These are phyloP conservation scores for Thelonectria discophora DNA, from an alignment of 2,329 filamentous ascomycete species.

Conservation along the genomic window DNA sequence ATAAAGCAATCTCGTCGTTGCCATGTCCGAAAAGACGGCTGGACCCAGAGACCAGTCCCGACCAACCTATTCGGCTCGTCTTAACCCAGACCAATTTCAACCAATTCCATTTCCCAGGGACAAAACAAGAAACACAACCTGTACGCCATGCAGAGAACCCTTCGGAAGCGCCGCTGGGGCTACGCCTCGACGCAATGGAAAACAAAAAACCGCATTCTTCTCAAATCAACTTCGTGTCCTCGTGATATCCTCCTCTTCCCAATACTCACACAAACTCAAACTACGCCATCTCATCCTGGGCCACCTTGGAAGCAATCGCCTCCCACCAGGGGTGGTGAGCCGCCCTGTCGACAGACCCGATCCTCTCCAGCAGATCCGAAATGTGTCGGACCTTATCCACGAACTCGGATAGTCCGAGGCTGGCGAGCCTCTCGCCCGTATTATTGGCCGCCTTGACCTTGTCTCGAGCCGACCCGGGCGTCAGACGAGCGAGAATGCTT, in stretches of 20 bases:
- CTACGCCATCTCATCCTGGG: constrained; percentile 50
- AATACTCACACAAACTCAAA: neutral
- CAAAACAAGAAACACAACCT: neutral
- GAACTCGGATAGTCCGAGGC: constrained; percentile 77
- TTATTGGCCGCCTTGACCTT: constrained; percentile 74
- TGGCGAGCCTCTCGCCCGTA: constrained; percentile 74
- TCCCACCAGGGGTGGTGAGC: constrained; percentile 78
- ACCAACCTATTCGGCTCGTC: too few relatives aligned
- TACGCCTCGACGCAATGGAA: neutral
- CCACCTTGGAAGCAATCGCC: constrained; percentile 65
- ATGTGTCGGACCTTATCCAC: constrained; percentile 74
- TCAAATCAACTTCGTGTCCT: constrained; percentile 17
- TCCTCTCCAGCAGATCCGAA: constrained; percentile 71
- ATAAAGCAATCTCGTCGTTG: constrained; percentile 8
- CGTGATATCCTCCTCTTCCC: constrained; percentile 1
- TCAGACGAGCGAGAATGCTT: constrained; percentile 72
- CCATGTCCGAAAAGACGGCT: constrained; percentile 3
- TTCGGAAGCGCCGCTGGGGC: neutral
- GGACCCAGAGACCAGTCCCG: constrained; percentile 16
- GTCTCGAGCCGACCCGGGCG: constrained; percentile 73
- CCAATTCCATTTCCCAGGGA: constrained; percentile 10
- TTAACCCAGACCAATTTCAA: too few relatives aligned
- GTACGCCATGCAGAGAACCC: constrained; percentile 19
- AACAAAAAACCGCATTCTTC: constrained; percentile 4
- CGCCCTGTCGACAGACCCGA: constrained; percentile 73